phyloP scores from a whole-genome alignment of 1,284 basidiomycete species.

The Sanghuangporus baumii region DNA sequence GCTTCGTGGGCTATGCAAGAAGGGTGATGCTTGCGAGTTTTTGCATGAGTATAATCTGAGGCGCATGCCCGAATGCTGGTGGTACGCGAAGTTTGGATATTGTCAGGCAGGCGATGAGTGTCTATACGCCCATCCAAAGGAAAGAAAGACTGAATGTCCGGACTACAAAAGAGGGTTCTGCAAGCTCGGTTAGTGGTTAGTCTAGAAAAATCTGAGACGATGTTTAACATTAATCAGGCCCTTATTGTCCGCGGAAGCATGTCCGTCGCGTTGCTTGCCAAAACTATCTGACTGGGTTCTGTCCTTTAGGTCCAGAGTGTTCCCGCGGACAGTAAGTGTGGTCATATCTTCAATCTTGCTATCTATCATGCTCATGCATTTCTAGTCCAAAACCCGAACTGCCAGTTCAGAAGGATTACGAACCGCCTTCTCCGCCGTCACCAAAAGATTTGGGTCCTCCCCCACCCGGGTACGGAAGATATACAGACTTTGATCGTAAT shows the following conservation, averaged over 20 bases:
- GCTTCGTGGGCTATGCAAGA: conserved; percentile 97
- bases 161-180: conserved; percentile 97
- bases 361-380: conserved; percentile 19
- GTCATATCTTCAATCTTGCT: not conserved
- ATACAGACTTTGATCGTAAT: conserved; percentile 67
- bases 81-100: conserved; percentile 97
- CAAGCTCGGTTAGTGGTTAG: conserved; percentile 60
- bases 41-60: conserved; percentile 98
- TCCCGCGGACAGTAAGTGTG: conserved; percentile 81
- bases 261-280: conserved; percentile 89
- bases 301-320: conserved; percentile 90
- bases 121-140: conserved; percentile 96
- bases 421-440: conserved; percentile 71
- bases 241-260: conserved; percentile 88
- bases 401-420: conserved; percentile 72
- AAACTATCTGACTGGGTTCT: conserved; percentile 90
- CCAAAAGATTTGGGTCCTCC: conserved; percentile 82
- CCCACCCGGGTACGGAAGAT: conserved; percentile 86
- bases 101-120: conserved; percentile 98
- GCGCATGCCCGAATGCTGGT: conserved; percentile 99
- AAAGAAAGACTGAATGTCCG: conserved; percentile 89
- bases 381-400: conserved; percentile 67
- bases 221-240: conserved; percentile 46
- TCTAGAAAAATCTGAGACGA: not conserved
- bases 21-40: conserved; percentile 97